phyloP scores from a whole-genome alignment of 2,329 filamentous ascomycete species.

The Waltergamsia citrina region DNA sequence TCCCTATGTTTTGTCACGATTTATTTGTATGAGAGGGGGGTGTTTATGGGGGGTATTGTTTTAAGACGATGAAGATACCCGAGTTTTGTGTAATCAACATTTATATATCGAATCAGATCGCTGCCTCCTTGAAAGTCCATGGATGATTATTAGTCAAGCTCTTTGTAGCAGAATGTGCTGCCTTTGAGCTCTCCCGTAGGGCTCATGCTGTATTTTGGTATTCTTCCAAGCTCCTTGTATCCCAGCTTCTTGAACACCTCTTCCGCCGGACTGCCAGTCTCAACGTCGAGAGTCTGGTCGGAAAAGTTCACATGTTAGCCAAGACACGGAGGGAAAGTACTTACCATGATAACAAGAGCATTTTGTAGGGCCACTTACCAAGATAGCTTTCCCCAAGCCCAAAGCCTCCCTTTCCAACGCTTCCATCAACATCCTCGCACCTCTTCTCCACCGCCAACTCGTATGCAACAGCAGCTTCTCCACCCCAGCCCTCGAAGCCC shows the following conservation, averaged over 20 bases:
- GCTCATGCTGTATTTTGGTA: conserved; percentile 43
- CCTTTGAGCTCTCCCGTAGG: conserved; percentile 38
- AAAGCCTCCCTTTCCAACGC: conserved; percentile 46
- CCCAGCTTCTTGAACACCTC: conserved; percentile 44
- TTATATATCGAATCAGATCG: too few species aligned
- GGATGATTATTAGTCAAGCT: conserved; percentile 30
- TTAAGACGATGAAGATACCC: too few species aligned
- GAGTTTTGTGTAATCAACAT: too few species aligned
- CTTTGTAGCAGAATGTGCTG: conserved; percentile 51
- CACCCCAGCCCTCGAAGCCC: conserved; percentile 41
- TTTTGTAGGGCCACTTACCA: too few species aligned
- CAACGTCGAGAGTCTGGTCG: conserved; percentile 41
- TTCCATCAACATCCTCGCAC: conserved; percentile 39
- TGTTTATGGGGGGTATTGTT: too few species aligned
- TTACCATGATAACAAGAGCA: too few species aligned
- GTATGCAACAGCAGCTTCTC: conserved; percentile 50
- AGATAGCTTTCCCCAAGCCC: conserved; percentile 34
- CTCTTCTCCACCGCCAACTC: conserved; percentile 37
- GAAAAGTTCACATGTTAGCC: too few species aligned
- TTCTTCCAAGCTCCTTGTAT: conserved; percentile 43
- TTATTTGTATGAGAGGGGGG: too few species aligned
- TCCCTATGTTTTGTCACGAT: too few species aligned
- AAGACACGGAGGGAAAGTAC: too few species aligned
- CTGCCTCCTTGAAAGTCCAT: too few species aligned
- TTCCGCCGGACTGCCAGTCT: conserved; percentile 41